Percentiles rank a stretch among this genome's conserved stretches.
phyloP scores from a whole-genome alignment of 148 eudicot species.

The Talinum fruticosum region DNA sequence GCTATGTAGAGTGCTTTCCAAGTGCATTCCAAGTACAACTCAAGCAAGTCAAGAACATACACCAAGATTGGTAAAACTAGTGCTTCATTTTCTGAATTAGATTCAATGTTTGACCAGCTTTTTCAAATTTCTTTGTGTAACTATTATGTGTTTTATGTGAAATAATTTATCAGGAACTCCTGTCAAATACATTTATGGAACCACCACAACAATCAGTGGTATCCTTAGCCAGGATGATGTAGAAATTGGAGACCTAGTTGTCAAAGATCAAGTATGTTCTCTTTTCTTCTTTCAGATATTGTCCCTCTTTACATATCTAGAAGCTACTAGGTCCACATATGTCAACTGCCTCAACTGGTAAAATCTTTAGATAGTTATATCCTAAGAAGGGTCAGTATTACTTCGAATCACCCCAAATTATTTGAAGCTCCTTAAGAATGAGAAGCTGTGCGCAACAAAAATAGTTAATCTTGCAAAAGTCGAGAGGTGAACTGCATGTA shows the following conservation, averaged over 20 bases:
- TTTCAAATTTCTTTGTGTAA: background rate
- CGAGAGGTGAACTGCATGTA: too few relatives aligned
- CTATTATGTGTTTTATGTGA: background rate
- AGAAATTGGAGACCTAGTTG: constrained; percentile 56
- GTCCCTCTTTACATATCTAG: background rate
- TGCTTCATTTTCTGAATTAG: constrained; percentile 1
- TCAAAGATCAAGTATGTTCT: constrained; percentile 58
- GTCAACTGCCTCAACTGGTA: background rate
- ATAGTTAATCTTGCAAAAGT: too few relatives aligned
- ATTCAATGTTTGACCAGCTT: background rate
- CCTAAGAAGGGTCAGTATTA: background rate
- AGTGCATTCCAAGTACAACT: constrained; percentile 57
- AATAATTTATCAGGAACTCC: constrained; percentile 41
- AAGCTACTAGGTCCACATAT: background rate
- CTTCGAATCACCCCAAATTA: background rate
- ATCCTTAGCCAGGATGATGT: constrained; percentile 61
- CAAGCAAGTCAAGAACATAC: constrained; percentile 61
- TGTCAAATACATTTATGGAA: constrained; percentile 45
- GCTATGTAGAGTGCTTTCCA: constrained; percentile 1
- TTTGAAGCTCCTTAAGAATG: background rate
- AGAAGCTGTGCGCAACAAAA: too few relatives aligned
- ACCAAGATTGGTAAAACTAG: constrained; percentile 45
- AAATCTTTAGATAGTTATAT: background rate
- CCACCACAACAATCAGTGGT: constrained; percentile 54
- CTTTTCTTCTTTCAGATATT: too few relatives aligned